Percentiles rank a stretch among this genome's conserved stretches.
phyloP scores from a whole-genome alignment of 352 stramenopile species.

The Phytophthora cryptogea region DNA sequence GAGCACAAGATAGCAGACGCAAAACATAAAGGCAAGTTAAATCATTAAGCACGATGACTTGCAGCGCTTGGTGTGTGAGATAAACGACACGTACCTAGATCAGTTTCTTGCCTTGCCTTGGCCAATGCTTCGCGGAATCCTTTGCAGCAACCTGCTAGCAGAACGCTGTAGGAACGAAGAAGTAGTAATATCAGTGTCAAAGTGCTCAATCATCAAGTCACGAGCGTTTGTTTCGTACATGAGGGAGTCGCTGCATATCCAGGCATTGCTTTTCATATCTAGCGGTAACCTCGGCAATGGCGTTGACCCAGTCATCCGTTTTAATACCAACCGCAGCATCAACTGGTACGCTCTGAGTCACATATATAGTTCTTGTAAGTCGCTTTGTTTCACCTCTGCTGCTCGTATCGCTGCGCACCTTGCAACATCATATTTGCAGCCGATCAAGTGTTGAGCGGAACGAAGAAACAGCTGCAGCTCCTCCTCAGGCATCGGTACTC shows the following conservation, averaged over 20 bases:
- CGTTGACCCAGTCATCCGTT: constrained; percentile 45
- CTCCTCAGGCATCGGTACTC: constrained; percentile 45
- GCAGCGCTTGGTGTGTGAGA: not conserved
- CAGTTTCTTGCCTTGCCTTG: constrained; percentile 44
- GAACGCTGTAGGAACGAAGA: constrained; percentile 36
- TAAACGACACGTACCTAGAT: constrained; percentile 49
- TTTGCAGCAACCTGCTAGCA: constrained; percentile 66
- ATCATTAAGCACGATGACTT: not conserved
- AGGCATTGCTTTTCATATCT: constrained; percentile 56
- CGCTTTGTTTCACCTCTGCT: not conserved
- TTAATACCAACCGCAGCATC: constrained; percentile 58
- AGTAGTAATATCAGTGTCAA: not conserved
- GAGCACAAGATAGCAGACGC: constrained; percentile 1
- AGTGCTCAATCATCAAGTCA: not conserved
- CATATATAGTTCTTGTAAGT: constrained; percentile 3
- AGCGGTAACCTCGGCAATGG: constrained; percentile 53
- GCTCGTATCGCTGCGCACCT: constrained; percentile 39
- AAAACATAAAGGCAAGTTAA: not conserved
- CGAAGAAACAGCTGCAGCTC: constrained; percentile 64
- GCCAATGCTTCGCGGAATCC: constrained; percentile 52
- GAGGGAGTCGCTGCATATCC: constrained; percentile 81
- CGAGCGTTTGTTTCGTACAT: constrained; percentile 44
- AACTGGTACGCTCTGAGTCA: constrained; percentile 58
- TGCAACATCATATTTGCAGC: constrained; percentile 65
- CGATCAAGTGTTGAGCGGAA: constrained; percentile 61